Base-by-base conservation (phyloP, 2,329 filamentous ascomycete species). In the Fusarium floridanum region DNA sequence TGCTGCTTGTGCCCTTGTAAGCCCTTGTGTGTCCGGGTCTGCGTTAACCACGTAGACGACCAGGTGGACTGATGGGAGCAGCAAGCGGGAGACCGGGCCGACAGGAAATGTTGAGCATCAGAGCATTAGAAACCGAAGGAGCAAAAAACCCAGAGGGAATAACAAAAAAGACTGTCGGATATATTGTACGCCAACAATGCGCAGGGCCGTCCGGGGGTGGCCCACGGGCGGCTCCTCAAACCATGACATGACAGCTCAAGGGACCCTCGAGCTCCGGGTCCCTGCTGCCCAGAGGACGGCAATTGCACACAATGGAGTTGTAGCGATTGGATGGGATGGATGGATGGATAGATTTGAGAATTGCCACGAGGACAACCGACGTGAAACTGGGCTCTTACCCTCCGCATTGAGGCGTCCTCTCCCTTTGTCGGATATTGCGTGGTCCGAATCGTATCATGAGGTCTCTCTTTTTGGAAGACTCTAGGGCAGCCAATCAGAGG, bases 401-500 rank as follows among this genome's bases (percentile, higher is more conserved):
- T 34, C 53, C 53, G 32, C 34, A 32, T 57, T 57, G 57, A 60
- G 48, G 50, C 43, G 45, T 36, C 17, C 24, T 10, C 6, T 29
- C 10, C 48, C 48, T 65, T 56, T 61, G 71, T 69, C 72, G 61
- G 72, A 61, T 63, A 70, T 70, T 64, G 34, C 55, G 41, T 72
- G 61, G 72, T 64, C 72, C 72, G 72, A 41, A 73, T 74, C 68
- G 65, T 67, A 73, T 67, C 72, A 73, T 74, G 65, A 74, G 68
- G 69, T 74, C 65, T 74, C 65, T 74, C 45, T 32, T 41, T 45
- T 68, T 37, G 55, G 62, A 64, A 37, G 53, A 61, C 66, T 66
- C 45, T 10, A 57, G 53, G 53, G 36, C 20, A 53, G 45, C 72
- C 72, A 74, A 74, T 72, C 37, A 72, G 41, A 43, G 34, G 20